These are phyloP conservation scores for Starmerella etchellsii DNA, from an alignment of 805 yeast genomes.

Conservation along the genomic window DNA sequence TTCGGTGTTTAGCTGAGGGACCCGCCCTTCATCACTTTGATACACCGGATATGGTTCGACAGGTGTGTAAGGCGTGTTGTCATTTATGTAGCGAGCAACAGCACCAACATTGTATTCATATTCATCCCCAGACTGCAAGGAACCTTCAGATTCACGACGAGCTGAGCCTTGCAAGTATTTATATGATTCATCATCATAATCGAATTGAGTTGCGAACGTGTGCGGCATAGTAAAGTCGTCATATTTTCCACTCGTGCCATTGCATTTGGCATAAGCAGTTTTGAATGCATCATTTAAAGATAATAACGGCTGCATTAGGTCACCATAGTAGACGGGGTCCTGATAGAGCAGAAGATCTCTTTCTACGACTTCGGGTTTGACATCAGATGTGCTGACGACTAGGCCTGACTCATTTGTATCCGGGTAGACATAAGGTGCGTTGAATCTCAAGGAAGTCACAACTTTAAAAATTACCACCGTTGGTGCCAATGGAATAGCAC, in stretches of 20 bases:
- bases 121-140: not conserved
- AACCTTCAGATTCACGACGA: no score
- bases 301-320: slow-evolving; percentile 12
- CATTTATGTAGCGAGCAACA: not conserved
- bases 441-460: slow-evolving; percentile 10
- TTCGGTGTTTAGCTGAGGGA: not conserved
- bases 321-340: slow-evolving; percentile 14
- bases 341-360: slow-evolving; percentile 12
- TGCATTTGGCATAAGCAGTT: not conserved
- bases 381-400: not conserved
- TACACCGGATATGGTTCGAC: not conserved
- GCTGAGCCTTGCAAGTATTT: no score
- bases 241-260: not conserved
- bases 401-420: slow-evolving; percentile 1
- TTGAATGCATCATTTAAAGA: slow-evolving; percentile 7
- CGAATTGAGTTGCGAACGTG: not conserved
- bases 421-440: slow-evolving; percentile 14
- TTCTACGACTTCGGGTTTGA: not conserved
- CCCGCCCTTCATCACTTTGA: not conserved
- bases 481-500: slow-evolving; percentile 24
- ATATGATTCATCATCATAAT: not conserved
- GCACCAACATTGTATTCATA: not conserved
- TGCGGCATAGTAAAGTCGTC: not conserved
- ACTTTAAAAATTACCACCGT: slow-evolving; percentile 25
- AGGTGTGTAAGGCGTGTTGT: not conserved